phyloP scores from a whole-genome alignment of 2,329 filamentous ascomycete species.

The Monilinia fructigena region DNA sequence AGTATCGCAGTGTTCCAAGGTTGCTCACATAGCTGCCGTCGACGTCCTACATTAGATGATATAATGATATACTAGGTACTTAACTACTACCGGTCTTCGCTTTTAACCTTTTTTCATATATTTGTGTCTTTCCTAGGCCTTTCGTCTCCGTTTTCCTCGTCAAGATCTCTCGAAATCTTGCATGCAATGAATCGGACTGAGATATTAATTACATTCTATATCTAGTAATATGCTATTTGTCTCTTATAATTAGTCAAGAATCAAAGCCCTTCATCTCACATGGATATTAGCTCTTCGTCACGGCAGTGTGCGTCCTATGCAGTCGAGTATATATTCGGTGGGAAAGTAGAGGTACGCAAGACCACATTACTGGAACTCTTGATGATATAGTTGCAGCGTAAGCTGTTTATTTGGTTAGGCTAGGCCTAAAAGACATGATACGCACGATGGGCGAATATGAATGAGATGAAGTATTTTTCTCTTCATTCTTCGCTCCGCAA shows the following conservation, averaged over 20 bases:
- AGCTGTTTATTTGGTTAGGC: neutral
- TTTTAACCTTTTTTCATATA: neutral
- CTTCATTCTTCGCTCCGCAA: too few species aligned
- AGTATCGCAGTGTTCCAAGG: too few species aligned
- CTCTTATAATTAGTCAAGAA: neutral
- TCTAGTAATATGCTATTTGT: neutral
- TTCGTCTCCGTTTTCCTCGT: neutral
- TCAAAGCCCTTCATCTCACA: neutral
- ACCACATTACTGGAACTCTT: neutral
- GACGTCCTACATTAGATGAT: too few species aligned
- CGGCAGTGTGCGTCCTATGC: neutral
- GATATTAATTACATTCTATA: neutral
- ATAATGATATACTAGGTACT: too few species aligned
- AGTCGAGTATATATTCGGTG: neutral
- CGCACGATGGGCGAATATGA: neutral
- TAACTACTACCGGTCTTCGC: too few species aligned
- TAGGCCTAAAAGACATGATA: neutral
- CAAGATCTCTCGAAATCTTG: neutral
- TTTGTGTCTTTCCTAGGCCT: neutral
- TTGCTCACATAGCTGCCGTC: too few species aligned
- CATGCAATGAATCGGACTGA: neutral
- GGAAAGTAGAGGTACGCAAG: neutral
- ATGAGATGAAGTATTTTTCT: neutral
- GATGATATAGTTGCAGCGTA: neutral
- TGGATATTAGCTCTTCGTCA: neutral